Base-by-base conservation (phyloP, 2,329 filamentous ascomycete genomes). In the Botrytis hyacinthi region DNA sequence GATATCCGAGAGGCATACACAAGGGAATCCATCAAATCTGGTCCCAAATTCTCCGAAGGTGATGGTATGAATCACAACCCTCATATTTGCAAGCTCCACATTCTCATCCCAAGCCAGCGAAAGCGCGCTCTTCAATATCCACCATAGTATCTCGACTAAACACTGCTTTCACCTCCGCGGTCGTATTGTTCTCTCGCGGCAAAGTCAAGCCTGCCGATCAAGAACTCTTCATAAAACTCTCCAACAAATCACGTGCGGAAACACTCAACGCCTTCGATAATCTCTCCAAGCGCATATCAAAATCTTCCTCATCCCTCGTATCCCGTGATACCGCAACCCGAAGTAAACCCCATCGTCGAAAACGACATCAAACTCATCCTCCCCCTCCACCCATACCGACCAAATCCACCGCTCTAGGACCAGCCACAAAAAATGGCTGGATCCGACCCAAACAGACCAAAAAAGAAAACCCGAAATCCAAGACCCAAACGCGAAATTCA, bases 231-330 rank as follows among this genome's bases (percentile, higher is more conserved):
- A 79, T 84, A 74, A 82, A 83, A 9, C 77, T 88, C 42, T 88
- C 86, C 5, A 84, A 84, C 73, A 79, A 83, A 4, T 87, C 86
- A 0, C 82, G 86, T 40, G 74, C 82, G n/a, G 84, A 87, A 68
- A 85, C 86, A 1, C 83, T 88, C 74, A 81, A 82, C 72, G 82
- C 86, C 12, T 87, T 88, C 71, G 83, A 86, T 69, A 82, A 83
- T 26, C 80, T 88, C 40, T 87, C 86, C 2, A 67, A 74, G 73
- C 77, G 80, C 51, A 66, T 82, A 78, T 77, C 79, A 80, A 44
- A 78, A 66, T 78, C 79, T 59, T 77, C 78, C 5, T 72, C 78
- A 2, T 72, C 72, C 4, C 57, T 61, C 14, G 22, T 16, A 61
- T 48, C 29, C 12, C 51, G 10, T 61, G 48, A 42, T 44, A 12